phyloP scores from a whole-genome alignment of 2,329 filamentous ascomycete species.

The Aspergillus fructus region DNA sequence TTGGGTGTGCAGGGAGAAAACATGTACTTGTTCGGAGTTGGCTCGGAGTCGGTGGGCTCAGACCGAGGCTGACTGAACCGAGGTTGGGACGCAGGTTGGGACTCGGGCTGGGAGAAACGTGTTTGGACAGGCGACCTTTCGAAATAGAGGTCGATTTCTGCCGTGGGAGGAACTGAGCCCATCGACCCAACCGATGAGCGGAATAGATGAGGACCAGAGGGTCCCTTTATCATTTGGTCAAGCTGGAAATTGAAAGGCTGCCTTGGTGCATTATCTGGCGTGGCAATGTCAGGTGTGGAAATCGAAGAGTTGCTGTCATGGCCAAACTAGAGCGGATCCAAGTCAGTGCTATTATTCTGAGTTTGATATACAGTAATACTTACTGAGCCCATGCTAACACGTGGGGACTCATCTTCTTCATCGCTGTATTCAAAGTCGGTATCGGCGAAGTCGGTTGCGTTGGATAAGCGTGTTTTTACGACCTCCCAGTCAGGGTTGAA shows the following conservation, averaged over 20 bases:
- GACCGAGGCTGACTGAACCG: too few relatives aligned
- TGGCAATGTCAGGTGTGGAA: slow-evolving; percentile 79
- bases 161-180: slow-evolving; percentile 9
- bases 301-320: slow-evolving; percentile 76
- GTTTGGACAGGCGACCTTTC: slow-evolving; percentile 16
- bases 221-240: slow-evolving; percentile 68
- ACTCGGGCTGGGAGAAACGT: slow-evolving; percentile 10
- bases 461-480: slow-evolving; percentile 28
- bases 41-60: background rate
- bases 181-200: slow-evolving; percentile 52
- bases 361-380: slow-evolving; percentile 6
- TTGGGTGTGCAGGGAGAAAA: slow-evolving; percentile 36
- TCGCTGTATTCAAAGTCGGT: slow-evolving; percentile 48
- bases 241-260: slow-evolving; percentile 61
- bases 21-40: slow-evolving; percentile 8
- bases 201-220: slow-evolving; percentile 87
- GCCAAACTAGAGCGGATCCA: slow-evolving; percentile 21
- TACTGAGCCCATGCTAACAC: slow-evolving; percentile 48
- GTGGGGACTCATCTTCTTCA: slow-evolving; percentile 48
- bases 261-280: slow-evolving; percentile 65
- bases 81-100: background rate
- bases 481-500: slow-evolving; percentile 15
- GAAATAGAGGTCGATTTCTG: slow-evolving; percentile 22
- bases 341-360: background rate
- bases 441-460: slow-evolving; percentile 36